Base-by-base conservation (phyloP, 495 filamentous ascomycete genomes). In the Lasiosphaeria hispida region DNA sequence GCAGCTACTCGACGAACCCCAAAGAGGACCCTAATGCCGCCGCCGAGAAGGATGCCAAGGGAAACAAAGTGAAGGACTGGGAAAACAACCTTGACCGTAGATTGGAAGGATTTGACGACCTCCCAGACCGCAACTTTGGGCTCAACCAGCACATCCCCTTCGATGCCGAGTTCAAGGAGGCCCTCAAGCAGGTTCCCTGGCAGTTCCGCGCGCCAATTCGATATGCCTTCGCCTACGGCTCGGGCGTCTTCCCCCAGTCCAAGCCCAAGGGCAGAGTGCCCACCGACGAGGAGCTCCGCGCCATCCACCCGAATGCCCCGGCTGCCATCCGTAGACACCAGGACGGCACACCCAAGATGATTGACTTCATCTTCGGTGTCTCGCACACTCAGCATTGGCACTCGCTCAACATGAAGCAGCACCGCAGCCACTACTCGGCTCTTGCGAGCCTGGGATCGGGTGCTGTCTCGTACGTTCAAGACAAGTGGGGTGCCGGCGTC, bases 341-440 rank as follows among this genome's bases (percentile, higher is more conserved):
- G 68, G 85, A 89, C 64, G 89, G 89, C 39, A 86, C 84, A 1
- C 89, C 87, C 8, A 97, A 97, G 72, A 95, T 97, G 88, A 96
- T 98, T 62, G 94, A 98, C 71, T 94, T 97, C 65, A 95, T 98
- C 55, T 96, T 97, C 63, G 95, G 94, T 35, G 93, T 97, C 10
- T 90, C 88, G 5, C 89, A 96, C 71, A 92, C 90, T 3, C 89
- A 98, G 68, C 94, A 98, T 73, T 98, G 93, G 92, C 94, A 98
- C 75, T 88, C 86, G 15, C 73, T 98, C 44, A 98, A 98, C 69
- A 77, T 98, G 33, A 74, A 77, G 51, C 88, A 96, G 65, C 90
- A 98, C 65, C 87, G 89, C 9, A 84, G 95, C 67, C 94, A 98
- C 72, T 98, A 98, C 74, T 96, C 91, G 2, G 83, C 81, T 10